Percentiles rank a stretch among this genome's conserved stretches.
Conservation (phyloP, 2,329 filamentous ascomycete species). For the Scolecobasidium constrictum region DNA sequence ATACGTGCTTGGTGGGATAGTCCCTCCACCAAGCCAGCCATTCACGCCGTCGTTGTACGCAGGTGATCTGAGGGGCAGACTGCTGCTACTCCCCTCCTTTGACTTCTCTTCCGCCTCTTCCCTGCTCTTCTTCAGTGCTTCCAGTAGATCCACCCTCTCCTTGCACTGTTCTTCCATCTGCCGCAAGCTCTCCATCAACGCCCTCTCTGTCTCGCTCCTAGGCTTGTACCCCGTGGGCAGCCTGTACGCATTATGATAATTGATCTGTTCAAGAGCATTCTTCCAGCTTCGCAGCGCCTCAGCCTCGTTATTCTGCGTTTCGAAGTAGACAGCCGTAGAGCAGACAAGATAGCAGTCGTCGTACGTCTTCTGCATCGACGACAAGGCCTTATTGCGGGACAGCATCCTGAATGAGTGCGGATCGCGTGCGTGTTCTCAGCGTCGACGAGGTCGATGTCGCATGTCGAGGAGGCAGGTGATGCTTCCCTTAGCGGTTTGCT, state of each 20-base stretch:
- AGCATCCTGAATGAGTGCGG: too few relatives aligned
- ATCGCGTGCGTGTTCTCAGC: too few relatives aligned
- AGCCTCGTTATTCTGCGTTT: slow-evolving; percentile 76
- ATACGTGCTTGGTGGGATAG: slow-evolving; percentile 71
- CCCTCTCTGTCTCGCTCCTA: slow-evolving; percentile 71
- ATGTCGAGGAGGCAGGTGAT: too few relatives aligned
- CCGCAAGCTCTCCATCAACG: slow-evolving; percentile 68
- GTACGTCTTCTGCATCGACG: slow-evolving; percentile 89
- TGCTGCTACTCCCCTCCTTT: slow-evolving; percentile 7
- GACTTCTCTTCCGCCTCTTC: slow-evolving; percentile 31
- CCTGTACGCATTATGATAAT: slow-evolving; percentile 71
- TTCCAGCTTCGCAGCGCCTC: slow-evolving; percentile 90
- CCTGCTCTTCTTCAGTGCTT: slow-evolving; percentile 61
- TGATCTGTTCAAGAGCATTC: slow-evolving; percentile 77
- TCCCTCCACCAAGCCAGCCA: slow-evolving; percentile 69
- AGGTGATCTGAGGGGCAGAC: not conserved
- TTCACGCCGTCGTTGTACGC: not conserved
- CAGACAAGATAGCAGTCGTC: slow-evolving; percentile 93
- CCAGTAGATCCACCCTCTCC: slow-evolving; percentile 79
- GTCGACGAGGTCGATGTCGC: too few relatives aligned
- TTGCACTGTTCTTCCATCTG: slow-evolving; percentile 86
- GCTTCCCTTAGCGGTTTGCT: too few relatives aligned
- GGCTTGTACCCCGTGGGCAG: slow-evolving; percentile 58
- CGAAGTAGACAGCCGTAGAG: slow-evolving; percentile 93
- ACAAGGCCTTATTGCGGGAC: slow-evolving; percentile 27